Evolutionary conservation across 352 stramenopile species (phyloP).

Genomic region (Pythium chondricola): DNA sequence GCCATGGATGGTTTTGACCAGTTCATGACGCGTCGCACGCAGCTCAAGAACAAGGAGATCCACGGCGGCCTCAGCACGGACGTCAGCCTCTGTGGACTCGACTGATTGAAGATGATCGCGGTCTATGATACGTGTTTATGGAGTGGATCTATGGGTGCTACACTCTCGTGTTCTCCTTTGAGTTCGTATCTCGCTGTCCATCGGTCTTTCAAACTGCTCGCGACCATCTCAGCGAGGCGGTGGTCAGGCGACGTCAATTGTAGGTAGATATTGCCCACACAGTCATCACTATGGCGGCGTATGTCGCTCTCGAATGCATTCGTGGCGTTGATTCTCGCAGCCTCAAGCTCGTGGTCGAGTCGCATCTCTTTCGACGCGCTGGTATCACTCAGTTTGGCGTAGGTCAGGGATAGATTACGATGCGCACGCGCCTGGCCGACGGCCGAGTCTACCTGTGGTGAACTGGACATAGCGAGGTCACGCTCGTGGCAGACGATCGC

Average conservation of each 20-base stretch:
- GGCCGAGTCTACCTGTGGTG: slow-evolving; percentile 33
- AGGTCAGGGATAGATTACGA: slow-evolving; percentile 62
- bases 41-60: slow-evolving; percentile 86
- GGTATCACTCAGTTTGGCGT: slow-evolving; percentile 31
- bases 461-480: slow-evolving; percentile 38
- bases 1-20: slow-evolving; percentile 69
- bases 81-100: slow-evolving; percentile 75
- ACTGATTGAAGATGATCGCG: slow-evolving; percentile 23
- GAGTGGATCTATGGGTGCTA: not conserved
- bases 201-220: slow-evolving; percentile 30
- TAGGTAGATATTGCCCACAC: slow-evolving; percentile 63
- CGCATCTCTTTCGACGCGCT: slow-evolving; percentile 2
- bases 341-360: slow-evolving; percentile 25
- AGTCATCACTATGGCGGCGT: slow-evolving; percentile 25
- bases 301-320: slow-evolving; percentile 51
- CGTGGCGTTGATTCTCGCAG: slow-evolving; percentile 11
- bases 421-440: slow-evolving; percentile 55
- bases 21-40: slow-evolving; percentile 68
- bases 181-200: slow-evolving; percentile 13
- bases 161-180: not conserved
- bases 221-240: slow-evolving; percentile 30
- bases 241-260: slow-evolving; percentile 37
- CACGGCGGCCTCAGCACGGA: slow-evolving; percentile 71
- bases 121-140: not conserved
- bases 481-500: slow-evolving; percentile 55